Evolutionary conservation across 768 basidiomycete species (phyloP), one percentile per base, ranked within the genome.

Genomic region (Suillus tomentosus): DNA sequence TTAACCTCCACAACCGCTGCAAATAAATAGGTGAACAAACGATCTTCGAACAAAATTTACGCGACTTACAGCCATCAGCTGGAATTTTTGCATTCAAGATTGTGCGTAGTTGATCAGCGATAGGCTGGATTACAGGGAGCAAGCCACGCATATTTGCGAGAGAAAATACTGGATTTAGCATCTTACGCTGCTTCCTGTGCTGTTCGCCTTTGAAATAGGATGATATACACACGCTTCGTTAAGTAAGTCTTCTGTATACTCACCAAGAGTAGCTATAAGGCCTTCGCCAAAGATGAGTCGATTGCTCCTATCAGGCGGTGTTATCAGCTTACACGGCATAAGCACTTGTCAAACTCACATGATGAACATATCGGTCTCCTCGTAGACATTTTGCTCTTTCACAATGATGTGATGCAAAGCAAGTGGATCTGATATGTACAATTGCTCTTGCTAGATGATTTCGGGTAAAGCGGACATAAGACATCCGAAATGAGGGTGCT

Each of bases 391-490:
- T 37, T 73, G 72, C 56, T 76, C 78, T 60, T 79, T 79, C 60
- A 81, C 72, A 11, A 78, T 58, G 36, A 80, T 73, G 59, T 78
- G 71, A 64, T 79, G 71, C 6, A 81, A 62, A 11, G 80, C 78
- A 34, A 73, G 72, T 5, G 78, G 80, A 45, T 80, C 80, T 8
- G 73, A 75, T 42, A 80, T 64, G 63, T 75, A 79, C 39, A 81
- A 71, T 13, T 76, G 72, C 14, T 68, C 71, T 69, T 59, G 34
- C 69, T 75, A 54, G 57, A 50, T 22, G 31, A 15, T 22, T 17
- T 31, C 63, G 57, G 64, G 66, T 17, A 7, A 19, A 62, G 61
- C 40, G 36, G 37, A 60, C 22, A 60, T 24, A 39, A 5, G 14
- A 37, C 17, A 34, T 24, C 22, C 36, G 31, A 43, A 24, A 34